Conservation (phyloP, 1,284 basidiomycete species). For the Takashimella koratensis region DNA sequence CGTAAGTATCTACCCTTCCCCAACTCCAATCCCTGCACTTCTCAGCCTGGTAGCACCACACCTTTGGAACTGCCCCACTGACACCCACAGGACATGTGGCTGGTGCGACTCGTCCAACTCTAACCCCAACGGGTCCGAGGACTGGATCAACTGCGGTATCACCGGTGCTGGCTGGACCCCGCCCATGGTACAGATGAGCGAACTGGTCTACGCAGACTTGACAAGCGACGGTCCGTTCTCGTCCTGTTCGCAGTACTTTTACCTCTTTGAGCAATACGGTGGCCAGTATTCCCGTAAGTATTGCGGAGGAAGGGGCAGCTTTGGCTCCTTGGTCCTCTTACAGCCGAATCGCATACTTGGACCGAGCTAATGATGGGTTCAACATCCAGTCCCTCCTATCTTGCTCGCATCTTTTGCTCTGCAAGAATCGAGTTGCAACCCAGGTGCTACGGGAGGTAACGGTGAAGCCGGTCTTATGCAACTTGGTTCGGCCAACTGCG, state of each 20-base stretch:
- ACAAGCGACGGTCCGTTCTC: conserved; percentile 60
- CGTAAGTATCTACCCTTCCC: background rate
- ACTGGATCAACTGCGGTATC: conserved; percentile 77
- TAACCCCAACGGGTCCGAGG: conserved; percentile 69
- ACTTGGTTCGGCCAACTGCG: conserved; percentile 73
- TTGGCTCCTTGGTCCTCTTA: background rate
- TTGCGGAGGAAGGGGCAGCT: background rate
- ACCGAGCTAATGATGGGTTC: conserved; percentile 1
- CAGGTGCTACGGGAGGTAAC: conserved; percentile 64
- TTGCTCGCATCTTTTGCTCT: conserved; percentile 80
- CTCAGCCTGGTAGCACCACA: no score
- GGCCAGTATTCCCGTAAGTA: conserved; percentile 40
- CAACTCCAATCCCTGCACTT: no score
- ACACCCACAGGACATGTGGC: conserved; percentile 34
- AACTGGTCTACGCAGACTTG: conserved; percentile 57
- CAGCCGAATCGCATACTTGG: background rate
- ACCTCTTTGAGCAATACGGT: conserved; percentile 63
- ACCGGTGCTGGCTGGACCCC: conserved; percentile 42
- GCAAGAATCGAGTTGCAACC: conserved; percentile 72
- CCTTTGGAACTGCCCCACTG: no score
- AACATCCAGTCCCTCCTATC: conserved; percentile 59
- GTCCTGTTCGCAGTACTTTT: conserved; percentile 59
- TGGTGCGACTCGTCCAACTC: conserved; percentile 22
- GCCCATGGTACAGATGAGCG: conserved; percentile 53
- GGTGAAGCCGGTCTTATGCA: conserved; percentile 85